Evolutionary conservation across 2,329 filamentous ascomycete genomes (phyloP).

Genomic region (Hypoxylon rubiginosum): DNA sequence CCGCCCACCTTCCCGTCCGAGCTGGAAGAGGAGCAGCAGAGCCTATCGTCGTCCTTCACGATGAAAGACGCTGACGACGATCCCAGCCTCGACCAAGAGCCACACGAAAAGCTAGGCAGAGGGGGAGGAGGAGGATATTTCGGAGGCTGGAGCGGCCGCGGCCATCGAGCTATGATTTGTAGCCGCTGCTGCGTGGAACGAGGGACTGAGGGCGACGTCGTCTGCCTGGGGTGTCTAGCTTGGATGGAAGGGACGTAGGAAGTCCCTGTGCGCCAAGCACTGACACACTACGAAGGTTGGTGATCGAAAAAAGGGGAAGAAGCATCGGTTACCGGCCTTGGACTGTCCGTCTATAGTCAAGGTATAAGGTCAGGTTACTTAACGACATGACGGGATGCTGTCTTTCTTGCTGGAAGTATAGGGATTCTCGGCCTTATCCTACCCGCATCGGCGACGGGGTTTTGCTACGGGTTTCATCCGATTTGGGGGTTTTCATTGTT

Average conservation of each 20-base stretch:
- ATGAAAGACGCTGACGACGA: slow-evolving; percentile 64
- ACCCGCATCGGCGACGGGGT: neutral
- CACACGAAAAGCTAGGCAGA: slow-evolving; percentile 38
- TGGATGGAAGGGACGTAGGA: slow-evolving; percentile 57
- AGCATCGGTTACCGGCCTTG: neutral
- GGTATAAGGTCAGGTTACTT: neutral
- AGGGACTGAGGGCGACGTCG: slow-evolving; percentile 73
- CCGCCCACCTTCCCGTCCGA: slow-evolving; percentile 29
- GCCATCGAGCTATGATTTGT: slow-evolving; percentile 70
- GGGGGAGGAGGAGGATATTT: slow-evolving; percentile 57
- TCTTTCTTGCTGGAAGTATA: neutral
- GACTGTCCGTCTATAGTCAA: neutral
- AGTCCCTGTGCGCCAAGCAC: slow-evolving; percentile 14
- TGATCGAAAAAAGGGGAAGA: neutral
- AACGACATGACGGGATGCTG: neutral
- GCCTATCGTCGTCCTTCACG: slow-evolving; percentile 60
- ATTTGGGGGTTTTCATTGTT: slow-evolving; percentile 13
- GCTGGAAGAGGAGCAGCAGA: slow-evolving; percentile 54
- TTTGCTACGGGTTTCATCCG: neutral
- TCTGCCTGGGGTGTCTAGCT: slow-evolving; percentile 73
- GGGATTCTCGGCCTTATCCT: neutral
- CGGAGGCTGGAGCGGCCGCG: slow-evolving; percentile 52
- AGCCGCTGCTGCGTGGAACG: slow-evolving; percentile 77
- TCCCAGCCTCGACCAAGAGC: slow-evolving; percentile 28
- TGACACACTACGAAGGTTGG: neutral